Evolutionary conservation across 73 alveolate species (phyloP).

Genomic region (Effrenium voratum): DNA sequence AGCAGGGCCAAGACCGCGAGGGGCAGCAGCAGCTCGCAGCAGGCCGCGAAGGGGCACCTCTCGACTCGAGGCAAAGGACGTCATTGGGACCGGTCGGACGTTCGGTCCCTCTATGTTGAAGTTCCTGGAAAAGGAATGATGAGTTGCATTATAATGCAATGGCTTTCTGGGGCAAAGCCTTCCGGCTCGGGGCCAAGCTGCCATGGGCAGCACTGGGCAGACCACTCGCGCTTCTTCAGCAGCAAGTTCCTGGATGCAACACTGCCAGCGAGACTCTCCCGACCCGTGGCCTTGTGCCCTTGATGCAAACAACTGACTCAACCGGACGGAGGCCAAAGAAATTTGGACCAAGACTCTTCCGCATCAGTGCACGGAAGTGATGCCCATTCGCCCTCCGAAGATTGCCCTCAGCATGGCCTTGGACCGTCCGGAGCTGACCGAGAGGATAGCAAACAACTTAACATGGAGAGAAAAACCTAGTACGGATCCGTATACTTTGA

Average conservation of each 20-base stretch:
- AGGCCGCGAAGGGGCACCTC: conserved; percentile 80
- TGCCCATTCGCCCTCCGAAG: conserved; percentile 37
- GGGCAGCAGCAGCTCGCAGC: conserved; percentile 78
- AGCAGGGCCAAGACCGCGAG: conserved; percentile 59
- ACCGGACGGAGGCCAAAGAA: not conserved
- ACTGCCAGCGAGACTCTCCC: not conserved
- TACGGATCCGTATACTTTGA: not conserved
- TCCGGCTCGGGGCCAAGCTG: too few relatives aligned
- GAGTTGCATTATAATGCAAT: too few relatives aligned
- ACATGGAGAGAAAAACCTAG: not conserved
- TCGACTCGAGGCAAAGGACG: not conserved
- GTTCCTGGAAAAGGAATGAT: too few relatives aligned
- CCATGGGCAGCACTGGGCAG: conserved; percentile 90
- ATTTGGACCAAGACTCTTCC: conserved; percentile 14
- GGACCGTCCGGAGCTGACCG: not conserved
- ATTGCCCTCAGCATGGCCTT: not conserved
- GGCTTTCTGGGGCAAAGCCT: too few relatives aligned
- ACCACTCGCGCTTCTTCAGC: conserved; percentile 78
- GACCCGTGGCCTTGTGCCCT: not conserved
- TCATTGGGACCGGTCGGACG: too few relatives aligned
- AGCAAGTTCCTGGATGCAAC: conserved; percentile 34
- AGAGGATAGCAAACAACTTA: not conserved
- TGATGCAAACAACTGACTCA: not conserved
- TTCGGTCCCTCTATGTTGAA: too few relatives aligned
- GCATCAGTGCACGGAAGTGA: conserved; percentile 48